Evolutionary conservation across 768 basidiomycete genomes (phyloP), one percentile per base, ranked within the genome.

Genomic region (Tricholoma matsutake): DNA sequence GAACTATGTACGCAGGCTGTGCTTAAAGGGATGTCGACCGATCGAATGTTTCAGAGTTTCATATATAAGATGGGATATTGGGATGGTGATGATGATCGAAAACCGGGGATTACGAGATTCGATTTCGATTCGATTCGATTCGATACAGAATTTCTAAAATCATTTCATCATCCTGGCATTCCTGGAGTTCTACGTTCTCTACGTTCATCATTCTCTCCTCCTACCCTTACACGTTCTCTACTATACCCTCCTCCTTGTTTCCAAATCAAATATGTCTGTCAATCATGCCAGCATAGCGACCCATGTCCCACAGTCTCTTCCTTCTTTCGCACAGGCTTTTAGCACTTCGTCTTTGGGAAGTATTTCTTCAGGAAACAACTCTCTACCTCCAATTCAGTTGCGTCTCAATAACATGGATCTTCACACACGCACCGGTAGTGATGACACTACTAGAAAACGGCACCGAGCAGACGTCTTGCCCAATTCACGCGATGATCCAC

Each of bases 271-370:
- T 3, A 81, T 81, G 80, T 78, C 81, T 63, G 69, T 73, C 65
- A 76, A 75, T 66, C 76, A 74, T 53, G 66, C 66, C 72, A 74
- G 68, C 73, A 76, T 81, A 73, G 76, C 78, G 52, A 76, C 78
- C 45, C 81, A 79, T 66, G 72, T 75, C 62, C 75, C 78, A 62
- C 87, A 86, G 71, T 86, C 89, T 9, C 83, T 92, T 39, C 91
- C 91, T 41, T 88, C 91, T 45, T 92, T 92, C 73, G 86, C 87
- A 1, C 86, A 89, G 75, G 84, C 91, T 0, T 92, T 92, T 75
- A 84, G 81, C 70, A 76, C 66, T 56, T 81, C 82, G 1, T 84
- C 86, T 6, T 73, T 89, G 58, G 77, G 71, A 72, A 79, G 74
- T 61, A 78, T 85, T 20, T 72, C 82, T 1, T 71, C 77, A 35